Conservation (phyloP, 148 eudicot species). For the Rhododendron kiyosumense region DNA sequence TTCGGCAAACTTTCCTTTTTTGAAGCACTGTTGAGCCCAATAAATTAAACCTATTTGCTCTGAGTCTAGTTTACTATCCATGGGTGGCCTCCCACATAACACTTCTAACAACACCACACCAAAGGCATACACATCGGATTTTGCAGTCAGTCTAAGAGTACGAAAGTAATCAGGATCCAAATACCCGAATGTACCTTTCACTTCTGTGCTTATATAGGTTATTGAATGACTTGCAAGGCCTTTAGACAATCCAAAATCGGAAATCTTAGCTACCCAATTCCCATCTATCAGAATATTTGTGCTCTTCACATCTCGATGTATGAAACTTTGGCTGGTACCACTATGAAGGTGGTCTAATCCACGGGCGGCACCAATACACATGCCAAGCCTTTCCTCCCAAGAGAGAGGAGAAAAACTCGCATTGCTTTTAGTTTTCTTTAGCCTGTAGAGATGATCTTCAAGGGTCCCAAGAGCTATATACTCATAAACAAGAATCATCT, state of each 20-base stretch:
- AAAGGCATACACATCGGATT: constrained; percentile 2
- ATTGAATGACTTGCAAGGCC: not conserved
- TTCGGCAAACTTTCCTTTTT: not conserved
- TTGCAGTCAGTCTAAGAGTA: not conserved
- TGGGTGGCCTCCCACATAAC: not conserved
- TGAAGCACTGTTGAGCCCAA: constrained; percentile 2
- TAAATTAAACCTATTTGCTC: not conserved
- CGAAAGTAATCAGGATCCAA: not conserved
- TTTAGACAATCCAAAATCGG: not conserved
- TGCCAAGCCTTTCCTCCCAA: not conserved
- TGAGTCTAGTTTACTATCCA: not conserved
- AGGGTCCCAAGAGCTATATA: not conserved
- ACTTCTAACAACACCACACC: constrained; percentile 15
- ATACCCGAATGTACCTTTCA: not conserved
- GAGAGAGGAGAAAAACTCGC: not conserved
- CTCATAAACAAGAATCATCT: not conserved
- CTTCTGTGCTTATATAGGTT: not conserved
- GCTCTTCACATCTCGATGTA: constrained; percentile 2
- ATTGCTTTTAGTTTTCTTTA: not conserved
- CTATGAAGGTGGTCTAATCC: not conserved
- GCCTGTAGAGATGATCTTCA: not conserved
- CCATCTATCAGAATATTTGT: not conserved
- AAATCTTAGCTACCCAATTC: constrained; percentile 17
- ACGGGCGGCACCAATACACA: not conserved
- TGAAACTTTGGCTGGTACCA: not conserved